Base-by-base conservation (phyloP, 169 alveolate genomes). In the Eimeria sp. region DNA sequence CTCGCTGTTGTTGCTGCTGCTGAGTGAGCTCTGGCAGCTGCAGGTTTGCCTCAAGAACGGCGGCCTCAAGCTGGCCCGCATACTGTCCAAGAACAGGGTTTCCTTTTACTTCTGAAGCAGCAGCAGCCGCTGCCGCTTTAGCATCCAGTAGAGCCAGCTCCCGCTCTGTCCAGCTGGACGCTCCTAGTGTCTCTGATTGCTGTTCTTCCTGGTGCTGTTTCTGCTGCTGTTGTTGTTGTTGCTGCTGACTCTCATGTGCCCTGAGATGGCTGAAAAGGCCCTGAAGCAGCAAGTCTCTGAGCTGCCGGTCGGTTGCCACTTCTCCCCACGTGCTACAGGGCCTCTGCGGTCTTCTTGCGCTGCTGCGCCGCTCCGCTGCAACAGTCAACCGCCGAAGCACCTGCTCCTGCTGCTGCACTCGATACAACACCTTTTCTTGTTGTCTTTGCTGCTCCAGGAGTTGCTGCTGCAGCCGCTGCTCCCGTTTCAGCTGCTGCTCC, bases 81-180 rank as follows among this genome's bases (percentile, higher is more conserved):
- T 37, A 85, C 16, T 4, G 58, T 52, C 60, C 80, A 60, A 13
- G 2, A 23, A 85, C 23, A 14, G 11, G 80, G 76, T 33, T 56
- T 25, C 56, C 72, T 56, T 49, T 58, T 60, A 40, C 78, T 58
- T 62, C 62, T 33, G 77, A 18, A 23, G 91, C 91, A n/a, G 78
- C 80, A 40, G 80, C 76, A 60, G 80, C 91, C 0, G 62, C 91
- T 85, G 91, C 91, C 2, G 64, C 76, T 37, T 46, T 52, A 37
- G 91, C 91, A 25, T 85, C 91, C 40, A 18, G 78, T 16, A 85
- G 78, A 60, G 91, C 91, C 91, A 85, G 52, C 62, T 85, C 91
- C 49, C 91, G 10, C 62, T 85, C 80, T 78, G 68, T 82, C 91
- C 80, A 85, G 62, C 80, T 85, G 46, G 66, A 85, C 52, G 43